phyloP scores from a whole-genome alignment of 1,284 basidiomycete genomes.

The Volvariella surrecta region DNA sequence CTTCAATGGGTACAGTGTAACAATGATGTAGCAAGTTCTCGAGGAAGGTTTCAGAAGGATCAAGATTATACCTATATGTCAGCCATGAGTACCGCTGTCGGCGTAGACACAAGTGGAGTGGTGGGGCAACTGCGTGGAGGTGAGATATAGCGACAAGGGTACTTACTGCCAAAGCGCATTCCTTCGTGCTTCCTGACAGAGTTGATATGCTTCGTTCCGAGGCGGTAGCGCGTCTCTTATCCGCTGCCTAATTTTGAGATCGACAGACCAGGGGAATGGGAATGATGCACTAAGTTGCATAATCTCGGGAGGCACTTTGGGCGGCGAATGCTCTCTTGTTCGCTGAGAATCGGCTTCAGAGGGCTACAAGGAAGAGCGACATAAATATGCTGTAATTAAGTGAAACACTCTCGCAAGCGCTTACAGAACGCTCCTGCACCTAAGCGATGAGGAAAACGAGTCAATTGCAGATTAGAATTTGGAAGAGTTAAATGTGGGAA shows the following conservation, averaged over 20 bases:
- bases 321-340: constrained; percentile 17
- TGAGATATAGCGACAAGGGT: background rate
- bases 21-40: constrained; percentile 58
- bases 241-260: constrained; percentile 47
- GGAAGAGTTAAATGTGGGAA: no score
- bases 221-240: constrained; percentile 53
- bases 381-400: no score
- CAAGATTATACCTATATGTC: constrained; percentile 47
- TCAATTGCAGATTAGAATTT: constrained; percentile 3
- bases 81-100: constrained; percentile 8
- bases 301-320: constrained; percentile 43
- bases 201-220: constrained; percentile 41
- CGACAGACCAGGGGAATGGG: constrained; percentile 51
- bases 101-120: constrained; percentile 2
- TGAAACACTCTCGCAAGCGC: no score
- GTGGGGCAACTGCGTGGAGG: no score
- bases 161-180: constrained; percentile 68
- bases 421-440: no score
- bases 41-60: constrained; percentile 56
- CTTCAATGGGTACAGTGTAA: constrained; percentile 44
- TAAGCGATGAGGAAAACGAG: background rate
- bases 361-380: background rate
- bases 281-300: constrained; percentile 52
- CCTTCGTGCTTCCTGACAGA: constrained; percentile 50
- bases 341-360: background rate